Evolutionary conservation across 2,329 filamentous ascomycete species (phyloP), one percentile per base, ranked within the genome.

Genomic region (Fusarium protoensiforme): DNA sequence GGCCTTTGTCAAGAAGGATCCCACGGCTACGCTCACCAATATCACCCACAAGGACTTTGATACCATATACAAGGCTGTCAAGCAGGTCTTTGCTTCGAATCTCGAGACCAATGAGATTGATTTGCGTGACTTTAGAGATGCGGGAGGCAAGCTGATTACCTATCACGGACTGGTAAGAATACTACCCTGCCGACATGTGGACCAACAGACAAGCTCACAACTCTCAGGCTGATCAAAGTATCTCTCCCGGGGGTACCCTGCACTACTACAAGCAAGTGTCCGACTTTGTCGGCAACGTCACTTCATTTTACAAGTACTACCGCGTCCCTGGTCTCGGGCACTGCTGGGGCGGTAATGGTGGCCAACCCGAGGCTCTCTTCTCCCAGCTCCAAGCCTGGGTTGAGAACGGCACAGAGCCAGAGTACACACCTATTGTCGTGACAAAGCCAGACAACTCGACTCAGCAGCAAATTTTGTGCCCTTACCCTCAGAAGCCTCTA

Each of bases 311-410:
- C 27, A 61, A 54, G 10, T 61, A 56, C 29, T 66, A 61, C 31
- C 57, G 48, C 7, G 54, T 80, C 1, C 64, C 64, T 36, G 64
- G 64, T n/a, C 61, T 70, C 4, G 39, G 27, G 4, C 68, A 67
- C 39, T 70, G 68, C 39, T 67, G 56, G 43, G 51, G 48, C 7
- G 68, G 64, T 1, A 51, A 57, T 1, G 59, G 61, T 2, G 64
- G 64, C 8, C 65, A 61, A 43, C 64, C 65, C 1, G 38, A 48
- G 18, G 41, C 48, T 7, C 43, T 67, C 10, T 69, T 69, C 41
- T 43, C 35, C 5, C 51, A 59, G n/a, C 54, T 69, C 3, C 54
- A 33, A 61, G 60, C 29, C n/a, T 69, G 67, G 67, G 64, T 69
- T 38, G 67, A 69, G 18, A 69, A 67, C 24, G 64, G 64, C 16